Evolutionary conservation across 2,329 filamentous ascomycete genomes (phyloP), one percentile per base, ranked within the genome.

Genomic region (Cladobotryum mycophilum): DNA sequence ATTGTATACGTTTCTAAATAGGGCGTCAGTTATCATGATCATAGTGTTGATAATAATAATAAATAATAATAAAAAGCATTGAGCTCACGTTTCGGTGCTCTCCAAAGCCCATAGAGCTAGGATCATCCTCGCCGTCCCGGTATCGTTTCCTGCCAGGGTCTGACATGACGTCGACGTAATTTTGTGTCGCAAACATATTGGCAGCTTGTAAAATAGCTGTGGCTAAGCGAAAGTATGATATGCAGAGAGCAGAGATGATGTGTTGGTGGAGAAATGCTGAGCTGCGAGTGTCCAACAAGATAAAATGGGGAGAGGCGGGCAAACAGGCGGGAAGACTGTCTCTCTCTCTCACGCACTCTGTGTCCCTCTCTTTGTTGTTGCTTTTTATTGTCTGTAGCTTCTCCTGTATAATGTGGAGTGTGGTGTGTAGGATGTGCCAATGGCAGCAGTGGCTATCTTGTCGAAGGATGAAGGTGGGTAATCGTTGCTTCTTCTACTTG

Each of bases 1-100:
- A 73, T 51, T 80, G 76, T 14, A 79, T 55, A 37, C 78, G 75
- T 75, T 81, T 81, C 77, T 80, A 48, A 35, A 35, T 36, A 13
- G 25, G 47, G 30, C 17, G 53, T 67, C 53, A 63, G 55, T 41
- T 41, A 47, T 44, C 17, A 18, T 15, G n/a, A 13, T 40, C 37
- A n/a, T n/a, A n/a, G n/a, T n/a, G n/a, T n/a, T n/a, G n/a, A n/a
- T n/a, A n/a, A n/a, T n/a, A 25, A 22, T 12, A 22, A 44, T 36
- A 4, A 40, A 43, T 37, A 53, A 41, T 45, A 51, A 41, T 33
- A 15, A 20, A 30, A 34, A 8, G 8, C 46, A 20, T 36, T 17
- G 47, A 18, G 56, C 74, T 60, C 66, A 78, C 76, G 58, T 71
- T 76, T 60, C 75, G 69, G 58, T 79, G 76, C 61, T 78, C 75